phyloP scores from a whole-genome alignment of 352 stramenopile genomes.

The Globisporangium irregulare region DNA sequence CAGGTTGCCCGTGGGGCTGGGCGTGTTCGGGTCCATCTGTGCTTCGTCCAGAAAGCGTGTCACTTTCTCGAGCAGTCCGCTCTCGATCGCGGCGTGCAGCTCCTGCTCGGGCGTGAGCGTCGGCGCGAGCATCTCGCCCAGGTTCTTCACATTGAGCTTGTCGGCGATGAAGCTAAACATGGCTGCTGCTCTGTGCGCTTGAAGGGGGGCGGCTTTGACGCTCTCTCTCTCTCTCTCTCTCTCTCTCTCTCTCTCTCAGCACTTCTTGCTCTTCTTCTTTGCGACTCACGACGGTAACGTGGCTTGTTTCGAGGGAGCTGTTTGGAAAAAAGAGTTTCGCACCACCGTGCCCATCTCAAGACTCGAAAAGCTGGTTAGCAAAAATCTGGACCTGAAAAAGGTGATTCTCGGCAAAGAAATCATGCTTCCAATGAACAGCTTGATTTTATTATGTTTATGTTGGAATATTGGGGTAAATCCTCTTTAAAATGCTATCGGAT shows the following conservation, averaged over 20 bases:
- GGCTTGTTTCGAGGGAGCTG: constrained; percentile 1
- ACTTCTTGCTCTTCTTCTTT: not conserved
- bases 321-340: constrained; percentile 1
- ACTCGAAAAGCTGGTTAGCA: not conserved
- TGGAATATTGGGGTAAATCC: not conserved
- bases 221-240: not conserved
- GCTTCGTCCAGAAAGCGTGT: constrained; percentile 62
- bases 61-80: constrained; percentile 73
- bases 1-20: constrained; percentile 72
- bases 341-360: not conserved
- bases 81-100: constrained; percentile 75
- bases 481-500: not conserved
- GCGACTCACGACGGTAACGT: constrained; percentile 9
- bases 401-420: no score
- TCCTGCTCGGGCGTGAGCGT: constrained; percentile 87
- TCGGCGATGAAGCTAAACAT: constrained; percentile 90
- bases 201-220: not conserved
- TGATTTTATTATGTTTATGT: not conserved
- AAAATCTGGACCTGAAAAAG: not conserved
- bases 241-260: not conserved
- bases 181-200: constrained; percentile 2
- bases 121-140: constrained; percentile 85
- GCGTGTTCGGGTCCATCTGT: constrained; percentile 64
- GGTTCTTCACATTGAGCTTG: constrained; percentile 88
- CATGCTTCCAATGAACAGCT: not conserved